Conservation (phyloP, 1,284 basidiomycete genomes). For the Amylostereum areolatum region DNA sequence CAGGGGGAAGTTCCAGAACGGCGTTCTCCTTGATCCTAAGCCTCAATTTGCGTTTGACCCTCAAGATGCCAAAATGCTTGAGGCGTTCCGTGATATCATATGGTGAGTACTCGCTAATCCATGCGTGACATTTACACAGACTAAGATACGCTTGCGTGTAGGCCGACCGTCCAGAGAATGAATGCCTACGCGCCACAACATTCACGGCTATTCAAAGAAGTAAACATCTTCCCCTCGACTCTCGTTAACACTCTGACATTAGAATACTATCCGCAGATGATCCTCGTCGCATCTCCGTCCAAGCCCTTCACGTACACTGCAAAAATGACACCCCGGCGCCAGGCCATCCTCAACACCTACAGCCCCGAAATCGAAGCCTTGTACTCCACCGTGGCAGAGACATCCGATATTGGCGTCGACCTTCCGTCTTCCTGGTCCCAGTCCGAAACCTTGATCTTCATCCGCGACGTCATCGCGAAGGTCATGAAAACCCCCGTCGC, state of each 20-base stretch:
- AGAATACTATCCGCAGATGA: conserved; percentile 22
- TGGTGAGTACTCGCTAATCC: conserved; percentile 3
- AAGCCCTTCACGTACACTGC: conserved; percentile 31
- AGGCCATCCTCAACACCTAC: conserved; percentile 27
- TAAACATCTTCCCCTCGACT: conserved; percentile 2
- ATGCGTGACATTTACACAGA: not conserved
- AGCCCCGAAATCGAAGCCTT: conserved; percentile 27
- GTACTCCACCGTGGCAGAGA: conserved; percentile 24
- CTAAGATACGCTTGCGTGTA: conserved; percentile 5
- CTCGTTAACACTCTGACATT: not conserved
- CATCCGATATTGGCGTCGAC: conserved; percentile 20
- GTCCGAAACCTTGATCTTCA: conserved; percentile 17
- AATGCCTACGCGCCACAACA: conserved; percentile 29
- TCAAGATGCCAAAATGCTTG: conserved; percentile 9
- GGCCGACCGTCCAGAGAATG: conserved; percentile 27
- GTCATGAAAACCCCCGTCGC: conserved; percentile 17
- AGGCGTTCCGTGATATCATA: conserved; percentile 9
- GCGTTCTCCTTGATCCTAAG: conserved; percentile 12
- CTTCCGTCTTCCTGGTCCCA: conserved; percentile 23
- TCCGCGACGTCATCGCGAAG: conserved; percentile 20
- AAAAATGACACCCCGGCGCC: conserved; percentile 27
- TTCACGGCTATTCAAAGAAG: conserved; percentile 31
- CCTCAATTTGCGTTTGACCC: conserved; percentile 14
- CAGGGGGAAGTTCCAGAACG: conserved; percentile 13
- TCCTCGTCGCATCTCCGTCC: conserved; percentile 22